A percentile compares a stretch with the other conserved stretches of the same genome.
phyloP scores from a whole-genome alignment of 306 rosid species.

The Corylus heterophylla region DNA sequence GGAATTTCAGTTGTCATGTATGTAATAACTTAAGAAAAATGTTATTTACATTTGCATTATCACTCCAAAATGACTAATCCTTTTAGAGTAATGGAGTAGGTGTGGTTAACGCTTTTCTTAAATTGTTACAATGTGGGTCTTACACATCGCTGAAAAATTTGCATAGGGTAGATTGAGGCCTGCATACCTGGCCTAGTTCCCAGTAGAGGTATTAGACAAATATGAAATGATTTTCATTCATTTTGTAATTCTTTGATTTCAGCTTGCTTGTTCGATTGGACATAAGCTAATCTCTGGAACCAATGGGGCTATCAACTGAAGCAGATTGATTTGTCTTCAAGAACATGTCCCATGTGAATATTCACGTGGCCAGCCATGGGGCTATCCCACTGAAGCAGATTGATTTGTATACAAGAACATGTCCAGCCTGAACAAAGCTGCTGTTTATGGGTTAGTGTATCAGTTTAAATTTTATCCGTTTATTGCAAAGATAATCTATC shows the following conservation, averaged over 20 bases:
- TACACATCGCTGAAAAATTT: not conserved
- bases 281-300: conserved; percentile 13
- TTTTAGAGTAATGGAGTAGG: no score
- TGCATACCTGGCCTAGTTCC: not conserved
- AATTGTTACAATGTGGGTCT: no score
- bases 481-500: not conserved
- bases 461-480: not conserved
- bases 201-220: not conserved
- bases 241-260: not conserved
- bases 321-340: not conserved
- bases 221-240: not conserved
- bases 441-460: not conserved
- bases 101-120: no score
- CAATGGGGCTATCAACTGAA: not conserved
- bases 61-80: no score
- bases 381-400: conserved; percentile 4
- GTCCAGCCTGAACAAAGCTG: not conserved
- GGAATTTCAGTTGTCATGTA: not conserved
- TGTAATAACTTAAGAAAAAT: no score
- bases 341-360: not conserved
- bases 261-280: conserved; percentile 38
- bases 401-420: not conserved
- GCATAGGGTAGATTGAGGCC: not conserved
- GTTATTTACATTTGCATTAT: no score
- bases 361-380: not conserved